Evolutionary conservation across 176 grass and related monocot genomes (phyloP), one percentile per base, ranked within the genome.

Genomic region (Phoenix dactylifera): DNA sequence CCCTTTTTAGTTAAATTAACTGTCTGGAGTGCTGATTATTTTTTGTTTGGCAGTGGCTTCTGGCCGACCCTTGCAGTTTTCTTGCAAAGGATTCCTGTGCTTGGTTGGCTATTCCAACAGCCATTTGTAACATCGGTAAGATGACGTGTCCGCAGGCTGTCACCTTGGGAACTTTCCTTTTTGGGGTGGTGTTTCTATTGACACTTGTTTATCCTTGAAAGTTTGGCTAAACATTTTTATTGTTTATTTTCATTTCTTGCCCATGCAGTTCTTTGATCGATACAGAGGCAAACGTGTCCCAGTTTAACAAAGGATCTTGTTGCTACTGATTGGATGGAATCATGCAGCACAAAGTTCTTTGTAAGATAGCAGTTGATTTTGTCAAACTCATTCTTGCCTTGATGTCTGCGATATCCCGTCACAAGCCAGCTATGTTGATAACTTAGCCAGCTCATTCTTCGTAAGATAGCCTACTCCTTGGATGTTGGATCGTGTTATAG

Each of bases 101-200:
- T 97, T 54, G 92, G 92, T 30, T 91, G 92, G 92, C 69, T 97
- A 51, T 90, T 97, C 51, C 92, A 88, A 67, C 87, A 97, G 70
- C 84, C 92, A 44, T 91, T 88, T 73, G 72, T 91, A 39, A 97
- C 87, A 62, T 91, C 83, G 16, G 87, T 97, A 82, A 81, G 80
- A 52, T 44, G 35, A 44, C 3, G 35, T 44, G 35, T 39, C 35
- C 10, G 6, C 35, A 44, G 9, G 10, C 35, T 14, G 7, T 44
- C 7, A 10, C 2, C 35, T 10, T 44, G 35, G 35, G 10, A 12
- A 44, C 35, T 44, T 44, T 2, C 1, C 35, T 44, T 44, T 44
- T 3, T 44, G 35, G 35, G 7, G 10, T 44, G 35, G 9, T 44
- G 35, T 44, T 18, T 22, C 51, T 5, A 10, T 26, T 63, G 29